Percentiles rank a stretch among this genome's conserved stretches.
These are phyloP conservation scores for Mrakiaceae sp. DNA, from an alignment of 1,284 basidiomycete genomes.

Conservation along the genomic window DNA sequence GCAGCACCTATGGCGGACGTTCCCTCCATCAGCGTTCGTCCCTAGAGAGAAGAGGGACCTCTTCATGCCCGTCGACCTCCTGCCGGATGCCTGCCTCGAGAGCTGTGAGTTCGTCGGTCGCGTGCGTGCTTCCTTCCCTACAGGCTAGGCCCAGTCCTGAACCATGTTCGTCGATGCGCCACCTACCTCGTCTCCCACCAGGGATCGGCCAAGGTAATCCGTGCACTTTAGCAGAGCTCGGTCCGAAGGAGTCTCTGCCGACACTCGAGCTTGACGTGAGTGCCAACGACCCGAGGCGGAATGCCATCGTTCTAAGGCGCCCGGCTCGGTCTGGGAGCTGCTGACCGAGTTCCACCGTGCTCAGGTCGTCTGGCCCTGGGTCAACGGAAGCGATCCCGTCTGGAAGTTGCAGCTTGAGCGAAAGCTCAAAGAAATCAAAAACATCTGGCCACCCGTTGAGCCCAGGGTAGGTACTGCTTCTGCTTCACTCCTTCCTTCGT, in stretches of 20 bases:
- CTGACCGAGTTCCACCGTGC: not conserved
- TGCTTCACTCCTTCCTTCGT: too few relatives aligned
- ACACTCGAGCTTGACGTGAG: not conserved
- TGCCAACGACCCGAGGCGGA: not conserved
- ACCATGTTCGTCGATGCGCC: too few relatives aligned
- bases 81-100: slow-evolving; percentile 5
- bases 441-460: too few relatives aligned
- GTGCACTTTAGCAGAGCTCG: not conserved
- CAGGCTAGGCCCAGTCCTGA: not conserved
- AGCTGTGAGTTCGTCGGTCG: not conserved
- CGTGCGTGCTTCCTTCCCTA: not conserved
- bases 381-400: slow-evolving; percentile 7
- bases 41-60: not conserved
- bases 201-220: slow-evolving; percentile 11
- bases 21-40: not conserved
- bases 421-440: too few relatives aligned
- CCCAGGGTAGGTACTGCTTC: too few relatives aligned
- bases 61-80: not conserved
- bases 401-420: slow-evolving; percentile 1
- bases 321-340: not conserved
- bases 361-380: slow-evolving; percentile 12
- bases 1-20: not conserved
- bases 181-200: not conserved
- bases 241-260: not conserved
- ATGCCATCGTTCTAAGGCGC: not conserved